phyloP scores from a whole-genome alignment of 352 stramenopile genomes.

The Globisporangium polare region DNA sequence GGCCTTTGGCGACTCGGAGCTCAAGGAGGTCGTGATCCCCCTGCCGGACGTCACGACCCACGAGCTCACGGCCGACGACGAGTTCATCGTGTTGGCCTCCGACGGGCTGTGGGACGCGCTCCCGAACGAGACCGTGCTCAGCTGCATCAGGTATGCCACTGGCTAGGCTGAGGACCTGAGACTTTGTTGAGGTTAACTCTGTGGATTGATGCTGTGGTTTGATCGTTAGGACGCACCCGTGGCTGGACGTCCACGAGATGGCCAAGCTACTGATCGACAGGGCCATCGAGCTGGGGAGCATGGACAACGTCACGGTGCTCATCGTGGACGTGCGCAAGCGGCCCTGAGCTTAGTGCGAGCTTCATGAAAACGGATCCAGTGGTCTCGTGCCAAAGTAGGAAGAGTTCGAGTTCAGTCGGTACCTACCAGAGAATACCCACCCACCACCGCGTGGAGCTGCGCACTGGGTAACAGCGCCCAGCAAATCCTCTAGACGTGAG shows the following conservation, averaged over 20 bases:
- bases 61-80: slow-evolving; percentile 43
- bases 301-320: slow-evolving; percentile 78
- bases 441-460: too few relatives aligned
- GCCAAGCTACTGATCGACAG: slow-evolving; percentile 57
- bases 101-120: slow-evolving; percentile 78
- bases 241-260: slow-evolving; percentile 59
- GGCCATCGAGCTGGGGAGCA: slow-evolving; percentile 60
- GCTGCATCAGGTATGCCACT: slow-evolving; percentile 44
- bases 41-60: slow-evolving; percentile 58
- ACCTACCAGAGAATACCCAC: too few relatives aligned
- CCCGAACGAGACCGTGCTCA: slow-evolving; percentile 60
- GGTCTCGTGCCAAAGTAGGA: too few relatives aligned
- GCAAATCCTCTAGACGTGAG: too few relatives aligned
- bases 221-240: slow-evolving; percentile 44
- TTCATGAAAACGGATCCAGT: background rate
- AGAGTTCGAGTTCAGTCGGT: too few relatives aligned
- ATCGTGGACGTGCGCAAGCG: slow-evolving; percentile 59
- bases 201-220: background rate
- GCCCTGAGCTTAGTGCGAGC: background rate
- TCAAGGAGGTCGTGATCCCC: slow-evolving; percentile 57
- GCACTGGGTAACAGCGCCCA: too few relatives aligned
- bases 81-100: slow-evolving; percentile 74
- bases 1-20: slow-evolving; percentile 66
- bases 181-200: background rate
- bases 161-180: background rate